A percentile compares a stretch with the other conserved stretches of the same genome.
Conservation (phyloP, 1,284 basidiomycete genomes). For the Kwoniella shivajii region DNA sequence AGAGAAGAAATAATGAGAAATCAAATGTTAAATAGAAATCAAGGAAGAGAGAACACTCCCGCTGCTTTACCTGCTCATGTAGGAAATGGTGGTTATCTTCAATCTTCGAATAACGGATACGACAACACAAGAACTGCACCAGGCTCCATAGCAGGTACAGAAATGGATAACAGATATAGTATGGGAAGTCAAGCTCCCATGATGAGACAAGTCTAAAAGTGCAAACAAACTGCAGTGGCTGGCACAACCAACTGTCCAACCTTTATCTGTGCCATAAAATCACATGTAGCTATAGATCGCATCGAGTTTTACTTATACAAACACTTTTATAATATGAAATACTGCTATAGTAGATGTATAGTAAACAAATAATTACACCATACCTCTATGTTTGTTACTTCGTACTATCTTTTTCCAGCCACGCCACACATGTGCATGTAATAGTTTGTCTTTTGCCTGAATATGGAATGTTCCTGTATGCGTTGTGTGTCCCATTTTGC, state of each 20-base stretch:
- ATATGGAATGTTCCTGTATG: too few species aligned
- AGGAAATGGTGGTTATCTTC: background rate
- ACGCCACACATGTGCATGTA: constrained; percentile 2
- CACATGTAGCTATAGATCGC: background rate
- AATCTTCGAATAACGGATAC: background rate
- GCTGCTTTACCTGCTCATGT: background rate
- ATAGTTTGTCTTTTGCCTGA: background rate
- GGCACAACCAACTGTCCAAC: background rate
- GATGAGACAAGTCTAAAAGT: constrained; percentile 19
- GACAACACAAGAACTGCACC: background rate
- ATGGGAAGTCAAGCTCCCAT: constrained; percentile 16
- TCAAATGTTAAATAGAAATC: constrained; percentile 34
- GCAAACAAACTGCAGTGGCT: background rate
- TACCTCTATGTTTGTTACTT: background rate
- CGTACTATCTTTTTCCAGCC: background rate
- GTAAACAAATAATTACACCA: background rate
- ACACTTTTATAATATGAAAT: background rate
- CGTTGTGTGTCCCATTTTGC: too few species aligned
- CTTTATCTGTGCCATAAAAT: background rate
- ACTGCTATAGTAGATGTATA: background rate
- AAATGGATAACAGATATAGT: constrained; percentile 3
- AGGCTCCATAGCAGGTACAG: background rate
- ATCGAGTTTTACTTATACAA: background rate
- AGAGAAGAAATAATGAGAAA: constrained; percentile 27
- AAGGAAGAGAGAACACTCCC: background rate